These are phyloP conservation scores for Seminavis robusta DNA, from an alignment of 108 stramenopile genomes.

Conservation along the genomic window DNA sequence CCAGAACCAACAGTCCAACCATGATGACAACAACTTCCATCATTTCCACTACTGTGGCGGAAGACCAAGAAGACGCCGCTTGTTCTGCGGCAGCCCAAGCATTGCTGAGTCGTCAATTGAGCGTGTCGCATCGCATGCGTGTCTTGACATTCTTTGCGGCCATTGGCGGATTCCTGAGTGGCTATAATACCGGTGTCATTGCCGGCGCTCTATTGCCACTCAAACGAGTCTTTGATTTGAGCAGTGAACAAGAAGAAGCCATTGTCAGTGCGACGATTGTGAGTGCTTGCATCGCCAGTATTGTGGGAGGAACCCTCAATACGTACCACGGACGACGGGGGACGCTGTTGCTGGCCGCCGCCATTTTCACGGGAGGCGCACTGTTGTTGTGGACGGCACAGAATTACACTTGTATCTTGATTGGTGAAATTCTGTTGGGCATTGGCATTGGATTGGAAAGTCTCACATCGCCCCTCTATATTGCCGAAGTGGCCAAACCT, in stretches of 20 bases:
- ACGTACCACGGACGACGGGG: conserved; percentile 31
- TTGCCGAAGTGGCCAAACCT: conserved; percentile 71
- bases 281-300: conserved; percentile 25
- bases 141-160: conserved; percentile 46
- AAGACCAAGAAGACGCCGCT: background rate
- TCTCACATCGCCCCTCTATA: conserved; percentile 73
- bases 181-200: conserved; percentile 62
- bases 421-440: conserved; percentile 64
- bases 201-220: conserved; percentile 22
- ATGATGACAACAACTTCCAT: background rate
- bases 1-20: too few relatives aligned
- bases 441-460: conserved; percentile 75
- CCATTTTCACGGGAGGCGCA: conserved; percentile 42
- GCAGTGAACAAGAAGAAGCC: conserved; percentile 28
- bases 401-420: conserved; percentile 33
- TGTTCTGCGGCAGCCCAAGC: too few relatives aligned
- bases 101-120: background rate
- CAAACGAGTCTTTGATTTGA: conserved; percentile 28
- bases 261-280: conserved; percentile 49
- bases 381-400: conserved; percentile 23
- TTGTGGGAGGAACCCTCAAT: conserved; percentile 37
- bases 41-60: background rate
- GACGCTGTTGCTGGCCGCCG: conserved; percentile 34
- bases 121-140: conserved; percentile 27
- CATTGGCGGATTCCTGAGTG: conserved; percentile 60